These are phyloP conservation scores for Penicillium psychrofluorescens DNA, from an alignment of 495 filamentous ascomycete genomes.

Conservation along the genomic window DNA sequence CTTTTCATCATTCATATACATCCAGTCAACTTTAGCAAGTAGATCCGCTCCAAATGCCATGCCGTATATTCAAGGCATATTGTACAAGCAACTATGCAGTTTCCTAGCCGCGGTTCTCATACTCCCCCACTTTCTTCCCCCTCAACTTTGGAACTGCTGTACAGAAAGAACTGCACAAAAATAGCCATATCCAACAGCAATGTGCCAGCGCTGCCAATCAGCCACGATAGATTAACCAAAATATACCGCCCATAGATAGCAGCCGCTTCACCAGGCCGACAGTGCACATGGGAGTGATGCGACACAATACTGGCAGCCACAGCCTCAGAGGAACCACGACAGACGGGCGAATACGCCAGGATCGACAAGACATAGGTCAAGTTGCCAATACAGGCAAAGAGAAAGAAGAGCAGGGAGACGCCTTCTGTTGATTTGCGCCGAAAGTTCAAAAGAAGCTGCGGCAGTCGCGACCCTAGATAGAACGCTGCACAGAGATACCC, in stretches of 20 bases:
- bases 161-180: slow-evolving; percentile 89
- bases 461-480: slow-evolving; percentile 82
- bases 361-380: slow-evolving; percentile 90
- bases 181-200: slow-evolving; percentile 75
- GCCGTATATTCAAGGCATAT: no score
- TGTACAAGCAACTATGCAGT: no score
- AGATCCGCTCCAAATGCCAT: no score
- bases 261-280: slow-evolving; percentile 46
- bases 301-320: slow-evolving; percentile 3
- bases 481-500: slow-evolving; percentile 79
- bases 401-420: slow-evolving; percentile 85
- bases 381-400: slow-evolving; percentile 94
- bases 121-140: not conserved
- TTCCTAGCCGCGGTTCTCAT: not conserved
- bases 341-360: slow-evolving; percentile 70
- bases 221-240: slow-evolving; percentile 79
- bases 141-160: slow-evolving; percentile 38
- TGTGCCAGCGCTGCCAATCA: slow-evolving; percentile 84
- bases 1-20: no score
- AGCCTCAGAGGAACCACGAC: slow-evolving; percentile 17
- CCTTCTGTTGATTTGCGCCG: slow-evolving; percentile 85
- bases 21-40: no score
- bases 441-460: slow-evolving; percentile 86
- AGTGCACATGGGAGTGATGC: slow-evolving; percentile 19
- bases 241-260: slow-evolving; percentile 70